A percentile compares a stretch with the other conserved stretches of the same genome.
These are phyloP conservation scores for Fusarium secorum DNA, from an alignment of 2,329 filamentous ascomycete genomes.

Conservation along the genomic window DNA sequence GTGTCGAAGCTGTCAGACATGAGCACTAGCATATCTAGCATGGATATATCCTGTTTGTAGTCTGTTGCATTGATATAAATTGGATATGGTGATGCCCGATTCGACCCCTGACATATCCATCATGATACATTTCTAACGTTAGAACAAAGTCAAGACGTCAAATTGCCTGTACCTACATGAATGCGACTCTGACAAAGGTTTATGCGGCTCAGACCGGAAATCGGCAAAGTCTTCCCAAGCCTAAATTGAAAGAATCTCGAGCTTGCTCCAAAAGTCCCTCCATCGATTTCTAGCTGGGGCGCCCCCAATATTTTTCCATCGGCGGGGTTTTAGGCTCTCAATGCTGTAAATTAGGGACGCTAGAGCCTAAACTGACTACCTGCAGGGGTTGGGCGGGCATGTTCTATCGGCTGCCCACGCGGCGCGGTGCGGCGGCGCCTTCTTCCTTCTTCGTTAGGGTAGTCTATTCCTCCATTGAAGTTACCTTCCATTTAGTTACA, in stretches of 20 bases:
- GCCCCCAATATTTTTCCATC: slow-evolving; percentile 21
- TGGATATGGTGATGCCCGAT: slow-evolving; percentile 22
- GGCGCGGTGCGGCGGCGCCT: slow-evolving; percentile 13
- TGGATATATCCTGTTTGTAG: background rate
- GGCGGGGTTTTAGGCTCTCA: slow-evolving; percentile 39
- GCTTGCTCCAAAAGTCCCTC: background rate
- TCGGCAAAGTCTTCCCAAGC: slow-evolving; percentile 17
- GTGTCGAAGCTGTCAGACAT: background rate
- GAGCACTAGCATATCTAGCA: background rate
- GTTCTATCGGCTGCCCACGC: slow-evolving; percentile 15
- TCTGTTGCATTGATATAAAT: background rate
- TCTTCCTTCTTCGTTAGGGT: slow-evolving; percentile 2
- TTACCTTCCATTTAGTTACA: background rate
- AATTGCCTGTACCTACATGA: slow-evolving; percentile 14
- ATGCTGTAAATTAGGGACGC: slow-evolving; percentile 28
- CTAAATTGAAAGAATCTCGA: background rate
- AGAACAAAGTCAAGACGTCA: background rate
- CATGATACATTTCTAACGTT: background rate
- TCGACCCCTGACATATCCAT: background rate
- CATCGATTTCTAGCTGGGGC: background rate
- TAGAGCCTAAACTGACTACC: slow-evolving; percentile 35
- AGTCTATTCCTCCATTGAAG: background rate
- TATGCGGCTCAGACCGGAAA: slow-evolving; percentile 24
- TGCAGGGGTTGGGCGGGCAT: background rate
- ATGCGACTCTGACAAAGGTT: slow-evolving; percentile 18